Evolutionary conservation across 2,329 filamentous ascomycete genomes (phyloP).

Genomic region (Penicillium crustosum): DNA sequence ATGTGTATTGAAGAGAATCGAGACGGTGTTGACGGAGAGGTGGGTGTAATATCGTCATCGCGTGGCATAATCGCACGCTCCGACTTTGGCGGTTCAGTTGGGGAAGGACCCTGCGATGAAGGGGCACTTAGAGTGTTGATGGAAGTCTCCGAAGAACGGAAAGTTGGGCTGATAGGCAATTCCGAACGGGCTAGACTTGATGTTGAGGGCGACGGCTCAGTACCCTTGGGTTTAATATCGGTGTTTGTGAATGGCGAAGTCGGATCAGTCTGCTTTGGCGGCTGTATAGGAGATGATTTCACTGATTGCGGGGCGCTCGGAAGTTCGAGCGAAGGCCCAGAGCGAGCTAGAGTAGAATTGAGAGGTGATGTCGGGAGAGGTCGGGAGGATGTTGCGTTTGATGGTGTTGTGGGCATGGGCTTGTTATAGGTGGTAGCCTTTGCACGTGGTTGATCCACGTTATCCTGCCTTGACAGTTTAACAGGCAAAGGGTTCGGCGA

Average conservation of each 20-base stretch:
- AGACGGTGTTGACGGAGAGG: not conserved
- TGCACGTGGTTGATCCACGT: not conserved
- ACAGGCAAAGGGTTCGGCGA: not conserved
- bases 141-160: not conserved
- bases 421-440: not conserved
- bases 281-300: not conserved
- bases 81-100: not conserved
- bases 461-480: not conserved
- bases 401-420: not conserved
- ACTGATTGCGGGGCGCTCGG: not conserved
- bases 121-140: not conserved
- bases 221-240: not conserved
- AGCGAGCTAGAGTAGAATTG: slow-evolving; percentile 27
- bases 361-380: slow-evolving; percentile 35
- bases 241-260: not conserved
- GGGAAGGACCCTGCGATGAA: not conserved
- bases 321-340: not conserved
- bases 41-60: not conserved
- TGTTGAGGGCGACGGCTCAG: slow-evolving; percentile 3
- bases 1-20: slow-evolving; percentile 2
- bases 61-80: not conserved
- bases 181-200: slow-evolving; percentile 12
- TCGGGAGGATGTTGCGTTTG: slow-evolving; percentile 25
- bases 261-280: not conserved
- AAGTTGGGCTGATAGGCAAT: slow-evolving; percentile 16